phyloP scores from a whole-genome alignment of 371 early-diverging fungal genomes.

The Lichtheimia corymbifera region DNA sequence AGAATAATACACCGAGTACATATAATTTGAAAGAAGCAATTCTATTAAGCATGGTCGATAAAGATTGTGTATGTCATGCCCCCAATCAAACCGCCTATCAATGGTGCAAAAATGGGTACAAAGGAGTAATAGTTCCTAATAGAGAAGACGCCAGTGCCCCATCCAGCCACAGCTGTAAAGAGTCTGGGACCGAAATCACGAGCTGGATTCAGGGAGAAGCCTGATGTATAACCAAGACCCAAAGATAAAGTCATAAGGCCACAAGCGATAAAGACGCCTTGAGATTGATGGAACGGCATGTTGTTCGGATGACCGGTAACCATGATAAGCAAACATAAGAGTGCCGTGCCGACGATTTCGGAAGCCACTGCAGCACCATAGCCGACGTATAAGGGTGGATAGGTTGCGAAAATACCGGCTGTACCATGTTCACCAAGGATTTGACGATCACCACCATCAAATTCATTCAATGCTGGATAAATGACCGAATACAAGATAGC shows the following conservation, averaged over 20 bases:
- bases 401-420: slow-evolving; percentile 73
- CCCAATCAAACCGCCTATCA: slow-evolving; percentile 72
- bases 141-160: slow-evolving; percentile 73
- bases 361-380: slow-evolving; percentile 65
- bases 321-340: slow-evolving; percentile 72
- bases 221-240: slow-evolving; percentile 71
- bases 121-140: slow-evolving; percentile 70
- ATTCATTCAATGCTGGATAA: slow-evolving; percentile 57
- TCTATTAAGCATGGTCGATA: slow-evolving; percentile 40
- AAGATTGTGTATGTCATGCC: slow-evolving; percentile 68
- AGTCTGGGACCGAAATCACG: slow-evolving; percentile 90
- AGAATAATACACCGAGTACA: too few relatives aligned
- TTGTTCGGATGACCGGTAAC: slow-evolving; percentile 73
- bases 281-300: slow-evolving; percentile 57
- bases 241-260: slow-evolving; percentile 48
- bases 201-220: slow-evolving; percentile 86
- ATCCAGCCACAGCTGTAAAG: slow-evolving; percentile 76
- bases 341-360: slow-evolving; percentile 80
- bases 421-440: slow-evolving; percentile 57
- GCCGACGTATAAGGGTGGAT: slow-evolving; percentile 57
- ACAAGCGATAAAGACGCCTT: slow-evolving; percentile 69
- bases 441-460: slow-evolving; percentile 63
- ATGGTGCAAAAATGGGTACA: slow-evolving; percentile 82
- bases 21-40: too few relatives aligned
- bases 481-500: slow-evolving; percentile 62